These are phyloP conservation scores for Aspergillus cejpii DNA, from an alignment of 2,329 filamentous ascomycete species.

Conservation along the genomic window DNA sequence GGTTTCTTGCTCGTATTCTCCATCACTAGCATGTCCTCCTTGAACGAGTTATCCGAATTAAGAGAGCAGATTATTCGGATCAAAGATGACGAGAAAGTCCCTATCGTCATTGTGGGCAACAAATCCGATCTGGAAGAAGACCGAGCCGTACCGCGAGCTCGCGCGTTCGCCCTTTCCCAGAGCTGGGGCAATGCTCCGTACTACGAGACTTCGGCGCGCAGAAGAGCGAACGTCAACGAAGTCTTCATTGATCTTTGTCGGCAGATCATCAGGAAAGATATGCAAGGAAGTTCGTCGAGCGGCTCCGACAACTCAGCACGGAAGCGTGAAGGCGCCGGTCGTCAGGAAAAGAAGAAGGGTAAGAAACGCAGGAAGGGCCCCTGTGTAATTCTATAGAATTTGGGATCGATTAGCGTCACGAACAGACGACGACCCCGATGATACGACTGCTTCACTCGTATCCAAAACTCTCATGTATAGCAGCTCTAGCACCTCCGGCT, in stretches of 20 bases:
- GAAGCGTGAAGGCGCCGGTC: conserved; percentile 32
- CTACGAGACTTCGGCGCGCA: conserved; percentile 80
- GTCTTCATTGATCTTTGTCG: conserved; percentile 79
- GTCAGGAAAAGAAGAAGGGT: conserved; percentile 32
- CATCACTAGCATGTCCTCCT: conserved; percentile 77
- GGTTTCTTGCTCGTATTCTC: conserved; percentile 89
- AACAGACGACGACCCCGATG: background rate
- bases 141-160: conserved; percentile 66
- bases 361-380: conserved; percentile 31
- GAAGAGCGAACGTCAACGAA: conserved; percentile 81
- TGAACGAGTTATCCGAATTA: conserved; percentile 71
- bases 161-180: conserved; percentile 78
- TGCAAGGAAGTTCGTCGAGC: conserved; percentile 30
- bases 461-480: background rate
- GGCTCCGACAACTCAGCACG: conserved; percentile 24
- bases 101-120: conserved; percentile 87
- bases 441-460: conserved; percentile 1
- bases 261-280: conserved; percentile 70
- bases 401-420: background rate
- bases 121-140: conserved; percentile 87
- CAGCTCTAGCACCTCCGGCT: background rate
- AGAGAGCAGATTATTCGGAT: conserved; percentile 86
- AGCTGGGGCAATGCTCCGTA: conserved; percentile 81
- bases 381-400: conserved; percentile 36
- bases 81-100: conserved; percentile 78